Evolutionary conservation across 257 asterid species (phyloP).

Genomic region (Ilex asprella): DNA sequence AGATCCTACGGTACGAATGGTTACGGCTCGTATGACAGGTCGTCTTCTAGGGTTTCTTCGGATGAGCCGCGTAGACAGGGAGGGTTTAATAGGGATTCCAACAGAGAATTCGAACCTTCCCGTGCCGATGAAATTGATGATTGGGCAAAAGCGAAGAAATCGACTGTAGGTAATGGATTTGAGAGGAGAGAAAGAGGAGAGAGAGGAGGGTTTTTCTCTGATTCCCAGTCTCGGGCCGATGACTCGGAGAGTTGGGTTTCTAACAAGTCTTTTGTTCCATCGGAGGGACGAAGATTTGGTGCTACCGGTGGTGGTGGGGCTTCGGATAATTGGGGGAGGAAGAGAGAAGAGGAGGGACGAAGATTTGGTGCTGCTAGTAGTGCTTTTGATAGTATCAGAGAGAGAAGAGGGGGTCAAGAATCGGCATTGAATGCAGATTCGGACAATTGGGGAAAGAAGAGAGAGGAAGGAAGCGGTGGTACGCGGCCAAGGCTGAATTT

Average conservation of each 20-base stretch:
- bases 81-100: conserved; percentile 49
- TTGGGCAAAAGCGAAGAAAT: conserved; percentile 73
- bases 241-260: conserved; percentile 85
- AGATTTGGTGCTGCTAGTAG: conserved; percentile 29
- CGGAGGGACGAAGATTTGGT: conserved; percentile 57
- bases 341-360: conserved; percentile 64
- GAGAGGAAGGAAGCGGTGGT: conserved; percentile 41
- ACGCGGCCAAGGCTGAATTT: conserved; percentile 60
- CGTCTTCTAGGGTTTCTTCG: conserved; percentile 30
- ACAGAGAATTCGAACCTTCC: conserved; percentile 49
- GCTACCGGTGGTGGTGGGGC: conserved; percentile 64
- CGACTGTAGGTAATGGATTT: conserved; percentile 34
- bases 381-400: conserved; percentile 77
- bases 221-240: conserved; percentile 78
- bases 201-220: conserved; percentile 70
- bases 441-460: conserved; percentile 60
- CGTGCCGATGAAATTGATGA: conserved; percentile 87
- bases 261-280: conserved; percentile 59
- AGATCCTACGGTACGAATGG: conserved; percentile 48
- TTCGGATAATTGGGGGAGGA: conserved; percentile 65
- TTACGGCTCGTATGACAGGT: conserved; percentile 14
- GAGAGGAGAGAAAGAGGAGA: conserved; percentile 79
- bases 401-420: conserved; percentile 42
- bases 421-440: conserved; percentile 28
- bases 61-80: conserved; percentile 74